Conservation (phyloP, 108 stramenopile species). For the Cyclotella distinguenda region DNA sequence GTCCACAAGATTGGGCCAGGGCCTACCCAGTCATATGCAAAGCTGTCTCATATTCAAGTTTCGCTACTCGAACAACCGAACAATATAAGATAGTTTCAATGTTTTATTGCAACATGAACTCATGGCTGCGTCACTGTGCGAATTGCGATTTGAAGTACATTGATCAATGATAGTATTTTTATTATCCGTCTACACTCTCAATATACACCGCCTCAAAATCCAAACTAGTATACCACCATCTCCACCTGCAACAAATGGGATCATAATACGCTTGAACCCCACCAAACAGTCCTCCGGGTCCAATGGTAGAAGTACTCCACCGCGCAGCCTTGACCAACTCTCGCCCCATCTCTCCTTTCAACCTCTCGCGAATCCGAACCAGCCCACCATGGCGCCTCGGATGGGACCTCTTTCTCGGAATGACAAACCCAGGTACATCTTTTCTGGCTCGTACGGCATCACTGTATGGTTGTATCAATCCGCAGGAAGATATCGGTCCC, state of each 20-base stretch:
- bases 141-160: no score
- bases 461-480: constrained; percentile 22
- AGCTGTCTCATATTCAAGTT: no score
- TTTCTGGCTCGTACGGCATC: constrained; percentile 11
- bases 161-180: no score
- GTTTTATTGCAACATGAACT: no score
- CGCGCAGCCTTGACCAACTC: constrained; percentile 26
- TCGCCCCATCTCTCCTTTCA: constrained; percentile 17
- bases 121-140: no score
- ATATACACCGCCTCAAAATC: constrained; percentile 58
- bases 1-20: no score
- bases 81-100: no score
- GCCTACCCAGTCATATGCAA: no score
- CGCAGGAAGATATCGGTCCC: constrained; percentile 8
- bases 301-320: constrained; percentile 24
- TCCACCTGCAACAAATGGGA: constrained; percentile 68
- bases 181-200: constrained; percentile 13
- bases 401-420: constrained; percentile 35
- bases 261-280: constrained; percentile 79
- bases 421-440: constrained; percentile 32
- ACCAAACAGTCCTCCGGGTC: constrained; percentile 37
- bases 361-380: constrained; percentile 18
- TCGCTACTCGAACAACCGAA: no score
- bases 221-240: constrained; percentile 71
- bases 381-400: constrained; percentile 25